Evolutionary conservation across 163 green algal species (phyloP), one percentile per base, ranked within the genome.

Genomic region (Picocystis sp.): DNA sequence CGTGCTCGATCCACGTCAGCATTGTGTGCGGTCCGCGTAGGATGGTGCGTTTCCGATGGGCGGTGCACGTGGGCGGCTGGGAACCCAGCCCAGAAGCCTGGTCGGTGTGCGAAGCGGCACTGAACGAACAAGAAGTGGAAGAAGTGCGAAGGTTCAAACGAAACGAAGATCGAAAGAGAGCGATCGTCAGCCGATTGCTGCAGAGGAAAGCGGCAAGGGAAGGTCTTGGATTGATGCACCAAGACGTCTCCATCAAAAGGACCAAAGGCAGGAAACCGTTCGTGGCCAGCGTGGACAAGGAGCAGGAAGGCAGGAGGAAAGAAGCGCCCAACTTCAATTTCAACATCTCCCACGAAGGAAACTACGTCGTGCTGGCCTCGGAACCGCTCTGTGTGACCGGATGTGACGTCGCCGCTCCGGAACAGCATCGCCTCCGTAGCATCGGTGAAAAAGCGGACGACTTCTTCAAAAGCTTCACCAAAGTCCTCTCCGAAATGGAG

Each of bases 321-420:
- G 17, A 29, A 29, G 23, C 38, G 15, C 81, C 76, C 25, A 92
- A 91, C 71, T 93, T 86, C 67, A 94, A 94, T 48, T 95, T 82
- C 68, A 94, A 91, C 53, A 82, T 92, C 1, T 85, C 75, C 0
- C 85, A 95, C 63, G 83, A 95, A 70, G 83, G 83, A 1, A 57
- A 83, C 45, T 93, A 77, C 52, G 84, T 93, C 2, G 72, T 83
- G 3, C 61, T 95, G 21, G 81, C 75, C 0, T 65, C 67, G 0
- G 84, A 95, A 43, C 67, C 73, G 5, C 22, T 78, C 2, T 78
- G 61, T 56, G 34, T 93, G 0, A 73, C 69, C 45, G 86, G 86
- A 2, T 76, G 87, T 3, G 86, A 95, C 61, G 78, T 94, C 19
- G 71, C 79, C 6, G 81, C 81, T 1, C 82, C 80, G 9, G 57